Percentiles rank a stretch among this genome's conserved stretches.
These are phyloP conservation scores for Trametes punicea DNA, from an alignment of 768 basidiomycete species.

Conservation along the genomic window DNA sequence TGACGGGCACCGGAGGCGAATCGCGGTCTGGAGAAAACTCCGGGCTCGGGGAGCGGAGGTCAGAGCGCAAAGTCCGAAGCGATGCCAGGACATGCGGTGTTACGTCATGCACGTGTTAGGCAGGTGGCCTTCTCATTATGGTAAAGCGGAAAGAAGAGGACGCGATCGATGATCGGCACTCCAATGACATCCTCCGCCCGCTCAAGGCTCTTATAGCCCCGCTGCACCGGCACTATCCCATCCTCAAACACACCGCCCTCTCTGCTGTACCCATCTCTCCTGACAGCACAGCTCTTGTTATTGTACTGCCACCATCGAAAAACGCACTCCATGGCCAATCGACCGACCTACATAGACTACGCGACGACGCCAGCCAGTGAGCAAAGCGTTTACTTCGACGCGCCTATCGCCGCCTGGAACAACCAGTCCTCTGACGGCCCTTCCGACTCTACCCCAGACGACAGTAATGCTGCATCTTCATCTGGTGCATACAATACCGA, in stretches of 20 bases:
- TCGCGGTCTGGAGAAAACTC: too few relatives aligned
- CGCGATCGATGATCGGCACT: slow-evolving; percentile 8
- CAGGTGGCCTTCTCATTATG: slow-evolving; percentile 8
- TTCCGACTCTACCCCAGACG: neutral
- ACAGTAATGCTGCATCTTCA: neutral
- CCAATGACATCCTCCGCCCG: slow-evolving; percentile 14
- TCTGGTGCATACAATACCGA: slow-evolving; percentile 1
- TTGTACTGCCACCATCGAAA: neutral
- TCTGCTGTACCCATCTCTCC: neutral
- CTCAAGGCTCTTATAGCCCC: neutral
- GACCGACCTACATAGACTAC: slow-evolving; percentile 19
- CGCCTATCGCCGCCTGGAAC: slow-evolving; percentile 33
- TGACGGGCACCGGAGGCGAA: too few relatives aligned
- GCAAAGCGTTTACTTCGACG: slow-evolving; percentile 45
- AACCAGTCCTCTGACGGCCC: slow-evolving; percentile 8
- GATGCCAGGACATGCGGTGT: too few relatives aligned
- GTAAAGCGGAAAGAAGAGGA: neutral
- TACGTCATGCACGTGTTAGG: slow-evolving; percentile 12
- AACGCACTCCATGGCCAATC: neutral
- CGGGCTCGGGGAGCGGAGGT: slow-evolving; percentile 37
- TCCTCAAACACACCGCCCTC: neutral
- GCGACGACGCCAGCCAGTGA: slow-evolving; percentile 32
- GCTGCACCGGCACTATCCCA: neutral
- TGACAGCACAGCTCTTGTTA: neutral
- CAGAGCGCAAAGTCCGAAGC: slow-evolving; percentile 22